phyloP scores from a whole-genome alignment of 805 yeast genomes.

The Pichia paraexigua region DNA sequence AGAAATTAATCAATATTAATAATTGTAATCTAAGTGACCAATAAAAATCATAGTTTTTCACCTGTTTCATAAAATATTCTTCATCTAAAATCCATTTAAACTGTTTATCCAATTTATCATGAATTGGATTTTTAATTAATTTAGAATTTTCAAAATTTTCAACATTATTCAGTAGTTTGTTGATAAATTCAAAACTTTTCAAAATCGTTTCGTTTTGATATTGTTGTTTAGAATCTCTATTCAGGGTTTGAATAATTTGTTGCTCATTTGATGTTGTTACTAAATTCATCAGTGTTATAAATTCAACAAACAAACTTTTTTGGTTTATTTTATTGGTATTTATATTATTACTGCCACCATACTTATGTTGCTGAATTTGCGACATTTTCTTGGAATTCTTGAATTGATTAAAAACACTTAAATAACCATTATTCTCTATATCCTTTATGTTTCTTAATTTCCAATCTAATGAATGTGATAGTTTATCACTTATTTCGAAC shows the following conservation, averaged over 20 bases:
- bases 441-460: conserved; percentile 4
- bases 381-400: not conserved
- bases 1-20: conserved; percentile 18
- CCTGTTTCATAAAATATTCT: conserved; percentile 18
- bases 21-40: conserved; percentile 18
- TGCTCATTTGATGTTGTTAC: not conserved
- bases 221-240: not conserved
- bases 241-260: not conserved
- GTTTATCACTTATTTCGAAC: conserved; percentile 25
- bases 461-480: conserved; percentile 24
- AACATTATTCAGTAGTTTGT: not conserved
- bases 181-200: conserved; percentile 14
- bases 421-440: not conserved
- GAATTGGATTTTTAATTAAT: not conserved
- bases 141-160: not conserved
- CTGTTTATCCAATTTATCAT: not conserved
- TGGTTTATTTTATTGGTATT: not conserved
- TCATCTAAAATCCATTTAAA: conserved; percentile 24
- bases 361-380: not conserved
- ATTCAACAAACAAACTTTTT: not conserved
- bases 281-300: not conserved
- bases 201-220: not conserved
- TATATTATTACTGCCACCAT: not conserved
- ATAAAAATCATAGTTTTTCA: conserved; percentile 13
- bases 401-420: not conserved